phyloP scores from a whole-genome alignment of 345 rosid genomes.

The Hevea brasiliensis region DNA sequence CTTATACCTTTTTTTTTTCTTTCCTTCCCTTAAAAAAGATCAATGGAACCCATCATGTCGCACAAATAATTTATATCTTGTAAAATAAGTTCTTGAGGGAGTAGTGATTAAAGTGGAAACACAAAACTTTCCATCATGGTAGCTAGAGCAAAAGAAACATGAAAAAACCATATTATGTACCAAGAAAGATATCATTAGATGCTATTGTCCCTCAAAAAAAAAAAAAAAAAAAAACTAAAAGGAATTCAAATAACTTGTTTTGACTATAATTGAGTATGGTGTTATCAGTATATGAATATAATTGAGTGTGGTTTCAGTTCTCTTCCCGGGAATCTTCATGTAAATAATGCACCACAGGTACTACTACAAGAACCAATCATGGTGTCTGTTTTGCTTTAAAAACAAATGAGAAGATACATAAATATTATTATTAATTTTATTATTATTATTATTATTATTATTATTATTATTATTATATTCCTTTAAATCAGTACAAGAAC shows the following conservation, averaged over 20 bases:
- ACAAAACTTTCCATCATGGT: neutral
- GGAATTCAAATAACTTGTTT: neutral
- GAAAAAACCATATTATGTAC: neutral
- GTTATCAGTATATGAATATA: neutral
- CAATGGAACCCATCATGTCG: too few species aligned
- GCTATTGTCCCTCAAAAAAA: neutral
- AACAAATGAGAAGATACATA: slow-evolving; percentile 8
- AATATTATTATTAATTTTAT: neutral
- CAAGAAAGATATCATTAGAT: slow-evolving; percentile 1
- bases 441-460: too few species aligned
- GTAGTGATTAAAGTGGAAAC: slow-evolving; percentile 7
- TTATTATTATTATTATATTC: neutral
- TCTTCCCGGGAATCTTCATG: slow-evolving; percentile 13
- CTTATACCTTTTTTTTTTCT: too few species aligned
- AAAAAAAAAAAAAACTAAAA: neutral
- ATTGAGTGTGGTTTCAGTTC: slow-evolving; percentile 1
- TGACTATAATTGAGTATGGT: slow-evolving; percentile 10
- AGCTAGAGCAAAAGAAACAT: neutral
- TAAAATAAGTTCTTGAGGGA: neutral
- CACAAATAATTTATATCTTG: too few species aligned
- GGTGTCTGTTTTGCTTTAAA: slow-evolving; percentile 9
- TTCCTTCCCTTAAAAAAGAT: too few species aligned
- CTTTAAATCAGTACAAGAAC: slow-evolving; percentile 2
- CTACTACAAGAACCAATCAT: slow-evolving; percentile 2
- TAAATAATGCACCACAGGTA: slow-evolving; percentile 17